Evolutionary conservation across 2,329 filamentous ascomycete species (phyloP).

Genomic region (Triangularia verruculosa): DNA sequence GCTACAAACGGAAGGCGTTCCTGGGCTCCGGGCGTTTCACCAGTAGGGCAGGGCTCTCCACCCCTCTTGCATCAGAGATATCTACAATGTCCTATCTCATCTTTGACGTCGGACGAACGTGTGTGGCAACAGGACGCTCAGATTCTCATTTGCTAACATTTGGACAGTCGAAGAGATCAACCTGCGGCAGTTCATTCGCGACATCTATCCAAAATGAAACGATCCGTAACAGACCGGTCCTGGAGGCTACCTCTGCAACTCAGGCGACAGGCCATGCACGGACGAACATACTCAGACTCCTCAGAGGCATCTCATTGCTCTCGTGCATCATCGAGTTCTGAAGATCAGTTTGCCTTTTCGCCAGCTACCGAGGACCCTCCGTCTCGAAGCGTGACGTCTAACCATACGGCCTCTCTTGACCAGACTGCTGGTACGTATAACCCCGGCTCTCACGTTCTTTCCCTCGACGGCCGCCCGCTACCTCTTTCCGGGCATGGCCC

Average conservation of each 20-base stretch:
- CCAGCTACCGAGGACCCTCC: constrained; percentile 26
- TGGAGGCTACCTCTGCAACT: constrained; percentile 39
- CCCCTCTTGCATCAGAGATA: not conserved
- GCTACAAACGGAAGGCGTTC: not conserved
- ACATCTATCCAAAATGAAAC: not conserved
- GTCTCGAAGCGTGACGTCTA: constrained; percentile 2
- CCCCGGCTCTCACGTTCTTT: not conserved
- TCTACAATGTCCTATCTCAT: not conserved
- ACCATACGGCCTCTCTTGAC: constrained; percentile 15
- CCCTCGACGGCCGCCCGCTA: not conserved
- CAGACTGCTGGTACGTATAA: constrained; percentile 14
- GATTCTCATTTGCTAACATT: not conserved
- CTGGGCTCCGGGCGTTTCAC: not conserved
- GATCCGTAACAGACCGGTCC: not conserved
- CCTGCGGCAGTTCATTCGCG: not conserved
- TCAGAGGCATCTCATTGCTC: constrained; percentile 28
- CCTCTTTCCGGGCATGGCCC: not conserved
- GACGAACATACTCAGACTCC: constrained; percentile 40
- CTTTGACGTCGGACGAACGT: not conserved
- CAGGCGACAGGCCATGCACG: constrained; percentile 41
- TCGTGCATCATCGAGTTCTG: constrained; percentile 30
- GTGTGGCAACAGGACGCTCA: not conserved
- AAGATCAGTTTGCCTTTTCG: constrained; percentile 38
- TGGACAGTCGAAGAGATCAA: not conserved
- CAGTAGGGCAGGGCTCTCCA: not conserved